Percentiles rank a stretch among this genome's conserved stretches.
These are phyloP conservation scores for Scheffersomyces illinoinensis DNA, from an alignment of 1,139 yeast species.

Conservation along the genomic window DNA sequence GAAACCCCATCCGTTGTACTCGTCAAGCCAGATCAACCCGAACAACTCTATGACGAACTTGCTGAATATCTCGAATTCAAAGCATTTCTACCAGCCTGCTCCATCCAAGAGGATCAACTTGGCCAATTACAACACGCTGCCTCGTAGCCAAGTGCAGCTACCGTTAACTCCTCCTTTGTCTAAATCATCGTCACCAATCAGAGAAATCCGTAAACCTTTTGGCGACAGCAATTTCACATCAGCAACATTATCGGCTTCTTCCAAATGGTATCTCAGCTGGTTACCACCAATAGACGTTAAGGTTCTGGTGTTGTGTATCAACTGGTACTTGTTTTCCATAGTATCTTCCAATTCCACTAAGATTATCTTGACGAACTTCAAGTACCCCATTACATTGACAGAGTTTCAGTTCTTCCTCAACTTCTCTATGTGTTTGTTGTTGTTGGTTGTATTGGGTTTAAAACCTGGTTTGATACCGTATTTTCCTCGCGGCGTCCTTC, in stretches of 20 bases:
- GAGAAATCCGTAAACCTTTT: slow-evolving; percentile 11
- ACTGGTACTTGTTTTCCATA: slow-evolving; percentile 85
- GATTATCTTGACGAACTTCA: slow-evolving; percentile 64
- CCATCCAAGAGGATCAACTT: slow-evolving; percentile 18
- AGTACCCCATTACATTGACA: slow-evolving; percentile 81
- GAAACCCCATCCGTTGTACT: neutral
- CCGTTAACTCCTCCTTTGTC: slow-evolving; percentile 44
- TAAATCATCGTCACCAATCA: slow-evolving; percentile 33
- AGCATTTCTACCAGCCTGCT: slow-evolving; percentile 16
- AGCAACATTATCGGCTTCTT: neutral
- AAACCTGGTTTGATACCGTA: slow-evolving; percentile 5
- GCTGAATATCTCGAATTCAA: slow-evolving; percentile 5
- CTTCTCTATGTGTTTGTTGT: slow-evolving; percentile 47
- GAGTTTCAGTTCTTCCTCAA: slow-evolving; percentile 81
- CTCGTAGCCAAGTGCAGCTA: slow-evolving; percentile 10
- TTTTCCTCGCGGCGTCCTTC: slow-evolving; percentile 65
- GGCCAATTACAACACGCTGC: slow-evolving; percentile 9
- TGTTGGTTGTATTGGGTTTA: slow-evolving; percentile 8
- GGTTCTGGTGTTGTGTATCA: slow-evolving; percentile 50
- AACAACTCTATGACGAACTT: slow-evolving; percentile 31
- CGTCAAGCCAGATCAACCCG: slow-evolving; percentile 21
- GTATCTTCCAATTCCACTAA: slow-evolving; percentile 81
- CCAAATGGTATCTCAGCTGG: slow-evolving; percentile 4
- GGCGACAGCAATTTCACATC: slow-evolving; percentile 2
- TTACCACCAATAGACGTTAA: slow-evolving; percentile 32